phyloP scores from a whole-genome alignment of 768 basidiomycete species.

The Tricholoma saponaceum region DNA sequence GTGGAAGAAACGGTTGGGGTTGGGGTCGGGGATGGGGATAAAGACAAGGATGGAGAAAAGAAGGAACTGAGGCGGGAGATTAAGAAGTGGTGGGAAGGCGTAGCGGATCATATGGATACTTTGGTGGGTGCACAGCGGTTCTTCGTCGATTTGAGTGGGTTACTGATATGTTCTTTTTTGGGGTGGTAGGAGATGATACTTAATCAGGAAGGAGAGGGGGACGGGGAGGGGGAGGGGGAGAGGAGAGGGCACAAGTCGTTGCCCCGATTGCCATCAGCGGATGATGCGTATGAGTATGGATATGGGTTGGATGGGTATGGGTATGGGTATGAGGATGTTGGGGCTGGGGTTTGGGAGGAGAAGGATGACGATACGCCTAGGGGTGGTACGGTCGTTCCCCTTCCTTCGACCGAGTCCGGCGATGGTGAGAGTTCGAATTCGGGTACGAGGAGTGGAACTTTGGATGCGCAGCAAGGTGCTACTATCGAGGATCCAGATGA shows the following conservation, averaged over 20 bases:
- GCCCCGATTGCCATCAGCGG: slow-evolving; percentile 55
- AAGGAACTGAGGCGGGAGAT: slow-evolving; percentile 55
- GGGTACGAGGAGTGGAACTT: background rate
- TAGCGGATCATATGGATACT: slow-evolving; percentile 56
- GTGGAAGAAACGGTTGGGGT: no score
- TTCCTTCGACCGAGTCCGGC: background rate
- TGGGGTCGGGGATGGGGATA: background rate
- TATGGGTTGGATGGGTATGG: background rate
- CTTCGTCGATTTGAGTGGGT: background rate
- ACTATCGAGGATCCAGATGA: background rate
- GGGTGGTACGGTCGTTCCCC: background rate
- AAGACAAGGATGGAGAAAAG: slow-evolving; percentile 30
- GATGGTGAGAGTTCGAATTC: background rate
- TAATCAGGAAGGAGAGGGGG: slow-evolving; percentile 7
- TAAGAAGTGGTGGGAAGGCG: slow-evolving; percentile 60
- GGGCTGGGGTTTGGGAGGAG: background rate
- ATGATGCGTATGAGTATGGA: slow-evolving; percentile 45
- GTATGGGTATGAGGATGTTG: slow-evolving; percentile 8
- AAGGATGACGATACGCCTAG: background rate
- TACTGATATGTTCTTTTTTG: background rate
- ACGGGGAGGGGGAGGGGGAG: background rate
- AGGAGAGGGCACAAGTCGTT: slow-evolving; percentile 40
- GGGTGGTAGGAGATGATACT: slow-evolving; percentile 45
- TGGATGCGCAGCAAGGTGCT: background rate
- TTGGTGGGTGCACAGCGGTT: slow-evolving; percentile 38